Evolutionary conservation across 2,329 filamentous ascomycete genomes (phyloP), one percentile per base, ranked within the genome.

Genomic region (Claviceps spartinae): DNA sequence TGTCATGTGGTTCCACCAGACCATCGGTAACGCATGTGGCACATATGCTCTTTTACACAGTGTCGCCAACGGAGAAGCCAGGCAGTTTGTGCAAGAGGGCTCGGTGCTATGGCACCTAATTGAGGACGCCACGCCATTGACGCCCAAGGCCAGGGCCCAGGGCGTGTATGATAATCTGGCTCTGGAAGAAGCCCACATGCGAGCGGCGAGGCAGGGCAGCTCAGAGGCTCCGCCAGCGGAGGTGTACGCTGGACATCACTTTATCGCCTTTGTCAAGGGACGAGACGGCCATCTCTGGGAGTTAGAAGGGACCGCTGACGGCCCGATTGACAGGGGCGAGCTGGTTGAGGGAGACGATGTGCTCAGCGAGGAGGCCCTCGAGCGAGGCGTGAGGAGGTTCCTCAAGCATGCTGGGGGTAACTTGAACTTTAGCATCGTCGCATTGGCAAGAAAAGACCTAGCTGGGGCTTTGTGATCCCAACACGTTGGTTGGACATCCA

Each of bases 1-100:
- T 6, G 80, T 90, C 1, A 71, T 87, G 18, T 94, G 87, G 87
- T 93, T 88, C 70, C 83, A 83, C 62, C 88, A 94, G 67, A 93
- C 86, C 0, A 93, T 94, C 60, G 78, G 81, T 53, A 84, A 93
- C 63, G 85, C 87, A 1, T 94, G 87, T 63, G 88, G 88, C 0
- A 76, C 90, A 22, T 88, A 89, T 61, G 88, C 82, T 0, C 72
- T 93, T 5, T 66, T 94, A 8, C 88, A 94, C 65, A 79, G 78
- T 16, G 76, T 85, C 1, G 77, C 77, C 48, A 94, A 93, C 63
- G 86, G 86, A 1, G 71, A 72, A 4, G 77, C 82, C 0, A 70
- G 76, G 18, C 63, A 67, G 2, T 72, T 77, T 54, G 75, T 91
- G 51, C 58, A 67, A 11, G 65, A 72, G 5, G 72, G 67, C 16